Conservation (phyloP, 805 yeast species). For the Cyberlindnera petersonii region DNA sequence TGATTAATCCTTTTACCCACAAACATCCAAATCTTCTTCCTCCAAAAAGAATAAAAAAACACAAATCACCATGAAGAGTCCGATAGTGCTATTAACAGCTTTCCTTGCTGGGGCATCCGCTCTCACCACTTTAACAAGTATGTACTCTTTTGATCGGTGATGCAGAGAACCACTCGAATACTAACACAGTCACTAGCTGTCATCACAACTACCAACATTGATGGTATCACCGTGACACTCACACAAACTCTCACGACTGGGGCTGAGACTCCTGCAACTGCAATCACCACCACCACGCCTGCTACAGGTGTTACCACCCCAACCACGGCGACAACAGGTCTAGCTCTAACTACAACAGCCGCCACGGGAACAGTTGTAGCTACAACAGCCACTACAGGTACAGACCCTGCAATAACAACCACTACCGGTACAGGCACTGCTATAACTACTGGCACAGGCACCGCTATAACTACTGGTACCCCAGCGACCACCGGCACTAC, state of each 20-base stretch:
- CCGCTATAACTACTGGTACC: slow-evolving; percentile 6
- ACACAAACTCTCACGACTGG: slow-evolving; percentile 19
- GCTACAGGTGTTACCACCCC: not conserved
- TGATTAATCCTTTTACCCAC: no score
- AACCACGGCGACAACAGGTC: not conserved
- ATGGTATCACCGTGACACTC: slow-evolving; percentile 24
- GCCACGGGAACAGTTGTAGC: slow-evolving; percentile 6
- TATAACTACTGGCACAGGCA: no score
- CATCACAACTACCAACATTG: slow-evolving; percentile 25
- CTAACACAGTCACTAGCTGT: slow-evolving; percentile 15
- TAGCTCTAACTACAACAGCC: slow-evolving; percentile 2
- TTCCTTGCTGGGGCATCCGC: slow-evolving; percentile 13
- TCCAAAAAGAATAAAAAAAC: not conserved
- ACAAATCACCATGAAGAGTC: slow-evolving; percentile 11
- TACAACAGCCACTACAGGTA: slow-evolving; percentile 5
- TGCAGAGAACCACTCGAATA: slow-evolving; percentile 1
- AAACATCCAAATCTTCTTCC: no score
- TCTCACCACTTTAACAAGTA: slow-evolving; percentile 11
- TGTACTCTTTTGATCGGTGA: not conserved
- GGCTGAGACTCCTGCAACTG: not conserved
- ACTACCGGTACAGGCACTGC: slow-evolving; percentile 11
- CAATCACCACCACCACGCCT: not conserved
- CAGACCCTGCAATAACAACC: slow-evolving; percentile 1
- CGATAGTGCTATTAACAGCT: slow-evolving; percentile 6
- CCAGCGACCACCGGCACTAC: slow-evolving; percentile 9